Conservation (phyloP, 345 rosid genomes). For the Passiflora organensis region DNA sequence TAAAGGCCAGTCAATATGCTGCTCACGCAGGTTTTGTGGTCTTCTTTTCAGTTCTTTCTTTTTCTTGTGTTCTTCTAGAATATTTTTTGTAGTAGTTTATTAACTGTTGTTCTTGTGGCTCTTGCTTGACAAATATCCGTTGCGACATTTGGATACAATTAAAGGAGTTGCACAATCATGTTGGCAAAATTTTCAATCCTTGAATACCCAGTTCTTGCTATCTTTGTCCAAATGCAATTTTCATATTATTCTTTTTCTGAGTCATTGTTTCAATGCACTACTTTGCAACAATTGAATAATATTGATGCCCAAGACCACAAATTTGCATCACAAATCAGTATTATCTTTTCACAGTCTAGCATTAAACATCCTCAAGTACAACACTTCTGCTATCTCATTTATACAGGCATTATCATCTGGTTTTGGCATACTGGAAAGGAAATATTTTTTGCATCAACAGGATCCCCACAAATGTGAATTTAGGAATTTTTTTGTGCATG, state of each 20-base stretch:
- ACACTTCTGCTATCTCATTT: neutral
- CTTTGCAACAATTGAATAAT: too few relatives aligned
- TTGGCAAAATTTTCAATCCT: neutral
- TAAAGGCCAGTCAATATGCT: conserved; percentile 56
- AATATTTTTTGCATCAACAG: too few relatives aligned
- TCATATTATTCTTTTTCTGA: too few relatives aligned
- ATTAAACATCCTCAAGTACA: neutral
- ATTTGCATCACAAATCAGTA: too few relatives aligned
- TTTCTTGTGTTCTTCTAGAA: neutral
- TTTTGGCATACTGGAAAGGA: too few relatives aligned
- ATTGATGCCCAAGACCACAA: neutral
- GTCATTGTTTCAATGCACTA: too few relatives aligned
- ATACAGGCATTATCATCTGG: neutral
- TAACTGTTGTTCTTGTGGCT: neutral
- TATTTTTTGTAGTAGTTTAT: neutral
- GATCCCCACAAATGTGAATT: too few relatives aligned
- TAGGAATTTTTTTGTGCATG: too few relatives aligned
- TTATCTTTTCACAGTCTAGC: too few relatives aligned
- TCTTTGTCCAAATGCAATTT: too few relatives aligned
- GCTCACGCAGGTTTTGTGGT: conserved; percentile 56
- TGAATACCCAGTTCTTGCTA: too few relatives aligned
- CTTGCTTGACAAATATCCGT: neutral
- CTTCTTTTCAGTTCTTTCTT: conserved; percentile 6
- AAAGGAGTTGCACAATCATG: neutral
- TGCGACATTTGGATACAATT: neutral